Evolutionary conservation across 768 basidiomycete species (phyloP).

Genomic region (Mycena floridula): DNA sequence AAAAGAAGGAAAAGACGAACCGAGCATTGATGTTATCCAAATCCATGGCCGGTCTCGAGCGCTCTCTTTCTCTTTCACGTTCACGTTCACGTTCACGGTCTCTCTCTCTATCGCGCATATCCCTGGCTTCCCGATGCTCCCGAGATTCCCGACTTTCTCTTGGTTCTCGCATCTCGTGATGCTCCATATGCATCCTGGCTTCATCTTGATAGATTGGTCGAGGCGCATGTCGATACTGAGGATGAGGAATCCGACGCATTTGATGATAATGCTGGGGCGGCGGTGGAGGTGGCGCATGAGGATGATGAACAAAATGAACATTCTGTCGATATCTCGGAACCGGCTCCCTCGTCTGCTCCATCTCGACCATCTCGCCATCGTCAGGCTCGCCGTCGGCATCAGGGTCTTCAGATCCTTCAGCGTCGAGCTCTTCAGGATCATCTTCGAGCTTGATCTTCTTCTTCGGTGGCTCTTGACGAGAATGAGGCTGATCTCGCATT

Average conservation of each 20-base stretch:
- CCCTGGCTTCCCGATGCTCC: background rate
- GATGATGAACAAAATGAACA: background rate
- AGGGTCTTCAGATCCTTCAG: background rate
- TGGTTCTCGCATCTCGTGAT: background rate
- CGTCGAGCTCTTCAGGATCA: background rate
- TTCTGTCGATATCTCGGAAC: background rate
- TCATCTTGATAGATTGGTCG: background rate
- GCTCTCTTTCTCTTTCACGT: constrained; percentile 2
- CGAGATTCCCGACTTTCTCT: background rate
- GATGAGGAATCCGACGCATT: background rate
- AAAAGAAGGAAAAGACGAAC: background rate
- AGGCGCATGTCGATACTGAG: background rate
- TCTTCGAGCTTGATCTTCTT: background rate
- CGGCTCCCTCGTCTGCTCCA: background rate
- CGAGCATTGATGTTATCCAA: background rate
- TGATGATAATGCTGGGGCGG: background rate
- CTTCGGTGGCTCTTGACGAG: background rate
- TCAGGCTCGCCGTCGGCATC: background rate
- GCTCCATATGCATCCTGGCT: background rate
- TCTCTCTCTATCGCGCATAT: background rate
- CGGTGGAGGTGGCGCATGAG: background rate
- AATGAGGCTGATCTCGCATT: background rate
- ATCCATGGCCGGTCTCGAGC: background rate
- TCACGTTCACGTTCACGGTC: background rate
- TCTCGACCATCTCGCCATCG: constrained; percentile 1